These are phyloP conservation scores for Datisca glomerata DNA, from an alignment of 306 rosid genomes.

Conservation along the genomic window DNA sequence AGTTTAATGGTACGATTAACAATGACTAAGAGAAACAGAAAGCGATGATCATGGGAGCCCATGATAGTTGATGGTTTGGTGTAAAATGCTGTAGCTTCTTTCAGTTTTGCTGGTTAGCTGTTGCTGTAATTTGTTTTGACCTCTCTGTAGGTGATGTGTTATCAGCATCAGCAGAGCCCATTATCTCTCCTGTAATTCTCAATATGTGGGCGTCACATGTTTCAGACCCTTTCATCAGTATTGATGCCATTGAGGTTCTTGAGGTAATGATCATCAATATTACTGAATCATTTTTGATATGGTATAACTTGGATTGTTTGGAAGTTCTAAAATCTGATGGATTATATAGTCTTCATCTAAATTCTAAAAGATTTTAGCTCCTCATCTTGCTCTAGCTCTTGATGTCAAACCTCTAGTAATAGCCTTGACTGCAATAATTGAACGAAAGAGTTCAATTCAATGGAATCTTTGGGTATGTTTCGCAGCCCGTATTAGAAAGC, in stretches of 20 bases:
- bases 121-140: slow-evolving; percentile 9
- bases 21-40: neutral
- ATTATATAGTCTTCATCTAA: too few relatives aligned
- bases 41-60: neutral
- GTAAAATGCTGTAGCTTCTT: neutral
- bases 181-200: slow-evolving; percentile 75
- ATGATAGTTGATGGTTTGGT: slow-evolving; percentile 1
- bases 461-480: too few relatives aligned
- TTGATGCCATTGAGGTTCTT: slow-evolving; percentile 85
- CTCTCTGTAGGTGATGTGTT: slow-evolving; percentile 48
- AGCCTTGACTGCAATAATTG: too few relatives aligned
- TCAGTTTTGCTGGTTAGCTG: slow-evolving; percentile 8
- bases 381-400: too few relatives aligned
- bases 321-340: too few relatives aligned
- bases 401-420: too few relatives aligned
- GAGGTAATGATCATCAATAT: too few relatives aligned
- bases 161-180: slow-evolving; percentile 45
- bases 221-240: slow-evolving; percentile 89
- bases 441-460: too few relatives aligned
- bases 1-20: slow-evolving; percentile 11
- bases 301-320: too few relatives aligned
- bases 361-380: too few relatives aligned
- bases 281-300: too few relatives aligned
- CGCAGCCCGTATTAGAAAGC: too few relatives aligned
- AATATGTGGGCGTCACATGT: slow-evolving; percentile 74